Evolutionary conservation across 164 flowering plant genomes (phyloP), one percentile per base, ranked within the genome.

Genomic region (Tetracentron sinense): DNA sequence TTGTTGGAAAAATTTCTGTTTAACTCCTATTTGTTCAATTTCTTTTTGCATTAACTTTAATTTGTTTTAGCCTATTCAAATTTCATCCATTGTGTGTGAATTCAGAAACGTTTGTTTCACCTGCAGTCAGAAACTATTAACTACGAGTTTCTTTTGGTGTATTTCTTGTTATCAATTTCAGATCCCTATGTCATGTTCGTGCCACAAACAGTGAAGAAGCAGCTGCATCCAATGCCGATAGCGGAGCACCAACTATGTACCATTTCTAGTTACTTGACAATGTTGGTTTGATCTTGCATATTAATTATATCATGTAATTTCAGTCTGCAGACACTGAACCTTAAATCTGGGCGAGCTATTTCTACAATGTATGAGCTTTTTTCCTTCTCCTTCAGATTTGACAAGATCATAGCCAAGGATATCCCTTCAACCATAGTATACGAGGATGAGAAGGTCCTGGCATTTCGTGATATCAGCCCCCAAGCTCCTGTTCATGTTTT

Each of bases 401-500:
- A 92, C 80, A 92, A 95, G 80, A 92, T 95, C 58, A 85, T 95
- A 63, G 65, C 90, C 30, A 95, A 90, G 75, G 97, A 95, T 71
- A 85, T 95, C 66, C 97, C 97, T 62, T 81, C 99, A 26, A 67
- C 75, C 56, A 76, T 89, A 71, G 96, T 91, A 8, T 95, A 84
- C 54, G 99, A 95, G 75, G 99, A 95, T 77, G 97, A 95, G 22
- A 80, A 77, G 35, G 96, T 88, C 27, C 76, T 94, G 56, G 96
- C 97, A 58, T 94, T 94, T 70, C 81, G 87, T 14, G 99, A 94
- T 71, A 79, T 89, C 67, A 84, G 63, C 48, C 97, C 99, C 26
- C 93, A 94, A 77, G 96, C 97, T 65, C 97, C 99, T 53, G 85
- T 84, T 67, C 99, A 89, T 76, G 85, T 91, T 69, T 56, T 94